Conservation (phyloP, 2,329 filamentous ascomycete genomes). For the Fusarium camptoceras region DNA sequence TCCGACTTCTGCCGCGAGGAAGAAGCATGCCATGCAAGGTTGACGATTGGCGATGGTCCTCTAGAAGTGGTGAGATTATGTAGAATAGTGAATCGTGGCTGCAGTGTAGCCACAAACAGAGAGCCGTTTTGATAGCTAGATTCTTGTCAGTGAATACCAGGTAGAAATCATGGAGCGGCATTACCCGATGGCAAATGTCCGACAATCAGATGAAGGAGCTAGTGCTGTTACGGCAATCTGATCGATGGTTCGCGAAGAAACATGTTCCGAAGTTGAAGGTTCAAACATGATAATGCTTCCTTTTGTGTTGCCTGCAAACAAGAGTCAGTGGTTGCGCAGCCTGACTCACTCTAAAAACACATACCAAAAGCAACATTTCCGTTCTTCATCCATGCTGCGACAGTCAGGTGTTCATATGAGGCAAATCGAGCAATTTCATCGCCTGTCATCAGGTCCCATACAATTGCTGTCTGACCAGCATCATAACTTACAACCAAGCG, state of each 20-base stretch:
- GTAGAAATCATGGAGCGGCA: constrained; percentile 35
- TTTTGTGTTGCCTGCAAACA: constrained; percentile 80
- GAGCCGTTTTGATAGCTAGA: constrained; percentile 93
- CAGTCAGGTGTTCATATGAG: constrained; percentile 86
- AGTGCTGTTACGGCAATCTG: constrained; percentile 96
- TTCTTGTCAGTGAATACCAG: constrained; percentile 24
- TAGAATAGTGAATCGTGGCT: constrained; percentile 92
- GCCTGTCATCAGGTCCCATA: constrained; percentile 95
- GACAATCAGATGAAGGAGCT: constrained; percentile 88
- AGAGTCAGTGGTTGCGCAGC: constrained; percentile 22
- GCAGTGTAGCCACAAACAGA: constrained; percentile 86
- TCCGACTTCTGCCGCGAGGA: constrained; percentile 96
- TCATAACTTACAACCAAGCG: constrained; percentile 94
- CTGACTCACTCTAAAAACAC: constrained; percentile 46
- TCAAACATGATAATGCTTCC: constrained; percentile 96
- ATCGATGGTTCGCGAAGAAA: constrained; percentile 87
- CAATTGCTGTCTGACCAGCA: constrained; percentile 88
- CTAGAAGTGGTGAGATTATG: constrained; percentile 90
- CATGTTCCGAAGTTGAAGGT: constrained; percentile 90
- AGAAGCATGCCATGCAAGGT: constrained; percentile 93
- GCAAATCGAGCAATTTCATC: constrained; percentile 92
- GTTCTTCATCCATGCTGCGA: constrained; percentile 95
- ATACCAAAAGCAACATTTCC: constrained; percentile 96
- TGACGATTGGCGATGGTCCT: constrained; percentile 87
- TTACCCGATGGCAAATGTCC: constrained; percentile 96